Evolutionary conservation across 768 basidiomycete species (phyloP), one percentile per base, ranked within the genome.

Genomic region (Inosperma sp.): DNA sequence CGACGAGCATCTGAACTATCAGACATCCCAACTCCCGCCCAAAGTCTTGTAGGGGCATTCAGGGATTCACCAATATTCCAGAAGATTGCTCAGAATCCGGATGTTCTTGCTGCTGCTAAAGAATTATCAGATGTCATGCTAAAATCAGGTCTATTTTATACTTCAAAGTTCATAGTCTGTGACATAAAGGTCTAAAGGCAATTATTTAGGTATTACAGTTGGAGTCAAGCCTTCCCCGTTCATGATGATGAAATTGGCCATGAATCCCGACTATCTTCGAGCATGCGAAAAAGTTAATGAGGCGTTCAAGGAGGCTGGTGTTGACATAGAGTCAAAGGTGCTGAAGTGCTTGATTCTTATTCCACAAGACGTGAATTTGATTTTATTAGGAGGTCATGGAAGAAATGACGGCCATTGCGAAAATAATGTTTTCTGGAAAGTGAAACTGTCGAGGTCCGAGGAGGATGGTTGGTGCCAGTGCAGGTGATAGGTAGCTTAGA

Each of bases 241-340:
- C 47, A 75, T 81, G 51, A 70, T 85, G 69, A 64, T 84, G 49
- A 79, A 75, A 54, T 68, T 87, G 41, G 67, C 77, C 22, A 63
- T 73, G 25, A 80, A 73, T 53, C 58, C 77, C 1, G 79, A 79
- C 51, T 83, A 86, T 51, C 69, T 76, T 49, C 68, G 64, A 34
- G 76, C 73, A 21, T 70, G 75, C 25, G 68, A 69, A 55, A 67
- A 65, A 33, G 68, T 83, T 5, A 66, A 71, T 44, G 71, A 71
- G 12, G 81, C 79, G 50, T 61, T 86, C 53, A 60, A 76, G 45
- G 80, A 79, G 27, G 80, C 81, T 17, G 85, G 82, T 5, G 62
- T 87, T n/a, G 78, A 85, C 59, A 48, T 83, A 29, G 65, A 63
- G 29, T 76, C 79, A 40, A 73, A 79, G 65, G 84, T 83, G 56